Evolutionary conservation across 768 basidiomycete genomes (phyloP).

Genomic region (Tulasnella sp.): DNA sequence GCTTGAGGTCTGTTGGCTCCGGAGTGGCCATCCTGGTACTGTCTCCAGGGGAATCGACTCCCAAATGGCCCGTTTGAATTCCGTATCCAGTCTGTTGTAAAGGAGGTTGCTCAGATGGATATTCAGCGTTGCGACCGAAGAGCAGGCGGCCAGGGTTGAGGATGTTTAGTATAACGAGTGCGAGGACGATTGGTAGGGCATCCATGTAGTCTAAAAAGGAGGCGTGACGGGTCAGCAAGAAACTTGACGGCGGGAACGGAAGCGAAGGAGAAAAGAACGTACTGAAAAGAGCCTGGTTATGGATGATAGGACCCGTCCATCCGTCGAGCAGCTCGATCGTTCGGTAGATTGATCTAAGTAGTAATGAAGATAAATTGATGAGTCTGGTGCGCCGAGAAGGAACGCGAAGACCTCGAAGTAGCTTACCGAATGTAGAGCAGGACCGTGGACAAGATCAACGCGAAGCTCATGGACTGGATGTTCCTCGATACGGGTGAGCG

Average conservation of each 20-base stretch:
- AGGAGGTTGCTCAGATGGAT: not conserved
- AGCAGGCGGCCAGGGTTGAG: conserved; percentile 28
- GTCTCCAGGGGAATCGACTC: not conserved
- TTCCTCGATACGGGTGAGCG: not conserved
- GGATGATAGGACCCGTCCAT: conserved; percentile 37
- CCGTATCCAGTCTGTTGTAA: not conserved
- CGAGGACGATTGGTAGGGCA: conserved; percentile 28
- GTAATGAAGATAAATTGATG: no score
- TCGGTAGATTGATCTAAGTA: conserved; percentile 34
- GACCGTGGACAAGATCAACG: conserved; percentile 34
- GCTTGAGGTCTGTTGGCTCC: not conserved
- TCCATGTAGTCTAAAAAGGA: conserved; percentile 20
- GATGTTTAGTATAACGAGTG: conserved; percentile 29
- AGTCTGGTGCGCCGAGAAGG: not conserved
- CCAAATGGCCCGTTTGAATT: not conserved
- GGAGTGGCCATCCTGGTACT: not conserved
- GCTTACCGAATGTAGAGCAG: conserved; percentile 38
- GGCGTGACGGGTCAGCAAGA: not conserved
- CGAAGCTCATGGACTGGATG: conserved; percentile 30
- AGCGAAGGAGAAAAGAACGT: not conserved
- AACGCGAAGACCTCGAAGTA: not conserved
- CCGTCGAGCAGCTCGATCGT: conserved; percentile 36
- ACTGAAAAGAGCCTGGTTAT: conserved; percentile 33
- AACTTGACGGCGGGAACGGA: not conserved
- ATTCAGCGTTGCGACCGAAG: conserved; percentile 1